Evolutionary conservation across 2,329 filamentous ascomycete species (phyloP).

Genomic region (Calcarisporium arbuscula): DNA sequence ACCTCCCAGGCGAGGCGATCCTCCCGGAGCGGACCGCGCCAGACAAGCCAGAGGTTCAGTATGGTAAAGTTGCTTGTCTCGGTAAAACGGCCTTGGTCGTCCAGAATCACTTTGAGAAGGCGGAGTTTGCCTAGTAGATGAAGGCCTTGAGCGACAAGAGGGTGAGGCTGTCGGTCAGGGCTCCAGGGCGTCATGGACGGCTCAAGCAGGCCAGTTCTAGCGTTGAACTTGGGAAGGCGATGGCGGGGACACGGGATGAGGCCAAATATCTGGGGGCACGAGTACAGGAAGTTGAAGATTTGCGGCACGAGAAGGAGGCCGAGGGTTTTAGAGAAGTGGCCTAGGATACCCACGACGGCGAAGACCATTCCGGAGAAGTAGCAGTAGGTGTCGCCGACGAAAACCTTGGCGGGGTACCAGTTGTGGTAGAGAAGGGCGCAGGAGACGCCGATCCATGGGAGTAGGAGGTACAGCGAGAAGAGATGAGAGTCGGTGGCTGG

Average conservation of each 20-base stretch:
- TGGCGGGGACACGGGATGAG: slow-evolving; percentile 89
- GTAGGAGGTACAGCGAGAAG: slow-evolving; percentile 89
- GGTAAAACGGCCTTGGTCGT: slow-evolving; percentile 63
- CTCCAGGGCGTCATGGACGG: slow-evolving; percentile 76
- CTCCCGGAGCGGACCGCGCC: slow-evolving; percentile 86
- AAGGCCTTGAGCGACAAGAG: slow-evolving; percentile 55
- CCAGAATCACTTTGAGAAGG: slow-evolving; percentile 61
- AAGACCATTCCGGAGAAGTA: slow-evolving; percentile 99
- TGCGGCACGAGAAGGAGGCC: slow-evolving; percentile 87
- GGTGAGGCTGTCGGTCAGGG: slow-evolving; percentile 59
- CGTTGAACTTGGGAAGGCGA: slow-evolving; percentile 82
- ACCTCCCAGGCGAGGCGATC: slow-evolving; percentile 76
- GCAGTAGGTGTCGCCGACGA: slow-evolving; percentile 98
- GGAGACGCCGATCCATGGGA: slow-evolving; percentile 92
- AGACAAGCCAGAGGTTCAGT: slow-evolving; percentile 92
- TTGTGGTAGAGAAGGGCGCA: slow-evolving; percentile 83
- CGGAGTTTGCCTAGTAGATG: slow-evolving; percentile 62
- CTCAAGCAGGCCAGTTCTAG: slow-evolving; percentile 76
- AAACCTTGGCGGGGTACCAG: slow-evolving; percentile 91
- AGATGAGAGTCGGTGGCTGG: slow-evolving; percentile 93
- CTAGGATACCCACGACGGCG: slow-evolving; percentile 90
- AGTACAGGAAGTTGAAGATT: slow-evolving; percentile 95
- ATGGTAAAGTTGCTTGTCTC: slow-evolving; percentile 89
- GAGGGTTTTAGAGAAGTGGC: slow-evolving; percentile 96
- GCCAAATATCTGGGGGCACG: slow-evolving; percentile 82